phyloP scores from a whole-genome alignment of 345 rosid genomes.

The Syzygium grande region DNA sequence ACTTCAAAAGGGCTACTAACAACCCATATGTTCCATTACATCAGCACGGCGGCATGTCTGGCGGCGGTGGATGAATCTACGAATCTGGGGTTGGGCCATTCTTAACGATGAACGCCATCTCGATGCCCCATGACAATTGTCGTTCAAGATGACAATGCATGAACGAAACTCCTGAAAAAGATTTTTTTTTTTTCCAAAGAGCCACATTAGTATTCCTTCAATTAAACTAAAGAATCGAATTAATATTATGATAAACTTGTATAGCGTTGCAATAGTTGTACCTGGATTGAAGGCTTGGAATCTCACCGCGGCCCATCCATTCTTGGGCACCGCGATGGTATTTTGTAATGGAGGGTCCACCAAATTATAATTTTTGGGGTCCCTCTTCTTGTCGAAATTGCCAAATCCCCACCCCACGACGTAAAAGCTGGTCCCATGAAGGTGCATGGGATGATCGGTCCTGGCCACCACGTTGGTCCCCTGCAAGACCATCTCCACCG shows the following conservation, averaged over 20 bases:
- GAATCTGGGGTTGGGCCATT: constrained; percentile 9
- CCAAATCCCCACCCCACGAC: constrained; percentile 45
- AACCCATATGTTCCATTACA: not conserved
- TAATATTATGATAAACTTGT: not conserved
- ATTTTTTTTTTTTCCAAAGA: not conserved
- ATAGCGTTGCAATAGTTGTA: not conserved
- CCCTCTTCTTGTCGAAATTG: constrained; percentile 18
- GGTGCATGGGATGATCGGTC: constrained; percentile 41
- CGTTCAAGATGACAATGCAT: constrained; percentile 41
- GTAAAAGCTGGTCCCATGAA: constrained; percentile 39
- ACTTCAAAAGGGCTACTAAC: not conserved
- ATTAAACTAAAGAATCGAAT: not conserved
- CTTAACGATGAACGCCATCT: constrained; percentile 22
- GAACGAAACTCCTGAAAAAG: constrained; percentile 28
- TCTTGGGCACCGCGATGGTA: constrained; percentile 28
- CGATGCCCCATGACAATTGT: constrained; percentile 34
- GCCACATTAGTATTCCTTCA: not conserved
- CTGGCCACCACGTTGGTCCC: constrained; percentile 28
- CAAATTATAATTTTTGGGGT: constrained; percentile 24
- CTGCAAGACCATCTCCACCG: constrained; percentile 35
- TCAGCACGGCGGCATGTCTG: constrained; percentile 28
- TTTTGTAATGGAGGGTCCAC: constrained; percentile 26
- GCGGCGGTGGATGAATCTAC: constrained; percentile 21
- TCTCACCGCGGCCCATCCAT: constrained; percentile 34
- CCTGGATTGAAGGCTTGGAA: constrained; percentile 31